A percentile compares a stretch with the other conserved stretches of the same genome.
Evolutionary conservation across 805 yeast species (phyloP).

Genomic region (Blastobotrys muscicola): DNA sequence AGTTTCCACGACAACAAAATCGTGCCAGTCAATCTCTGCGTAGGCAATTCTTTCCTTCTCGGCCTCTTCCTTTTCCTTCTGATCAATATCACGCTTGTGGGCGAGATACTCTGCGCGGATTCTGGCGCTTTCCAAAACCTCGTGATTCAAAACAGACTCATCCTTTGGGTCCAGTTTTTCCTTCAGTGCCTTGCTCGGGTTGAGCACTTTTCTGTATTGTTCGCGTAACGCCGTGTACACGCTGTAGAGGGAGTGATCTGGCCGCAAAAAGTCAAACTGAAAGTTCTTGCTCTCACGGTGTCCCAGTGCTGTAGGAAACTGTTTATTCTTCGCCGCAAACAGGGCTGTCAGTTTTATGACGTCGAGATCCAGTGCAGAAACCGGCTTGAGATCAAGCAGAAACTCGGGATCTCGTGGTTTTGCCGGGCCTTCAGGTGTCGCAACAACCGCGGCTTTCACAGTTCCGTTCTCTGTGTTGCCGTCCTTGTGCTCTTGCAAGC

Average conservation of each 20-base stretch:
- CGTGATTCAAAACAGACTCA: slow-evolving; percentile 26
- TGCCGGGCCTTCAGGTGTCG: slow-evolving; percentile 10
- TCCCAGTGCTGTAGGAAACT: slow-evolving; percentile 33
- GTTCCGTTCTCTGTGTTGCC: slow-evolving; percentile 14
- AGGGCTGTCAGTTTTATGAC: slow-evolving; percentile 65
- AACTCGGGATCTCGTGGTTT: slow-evolving; percentile 27
- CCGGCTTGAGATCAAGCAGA: slow-evolving; percentile 26
- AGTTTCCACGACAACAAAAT: slow-evolving; percentile 62
- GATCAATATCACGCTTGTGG: slow-evolving; percentile 28
- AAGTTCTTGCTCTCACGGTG: slow-evolving; percentile 26
- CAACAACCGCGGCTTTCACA: not conserved
- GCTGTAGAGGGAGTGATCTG: slow-evolving; percentile 49
- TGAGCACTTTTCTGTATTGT: slow-evolving; percentile 44
- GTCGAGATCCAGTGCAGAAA: slow-evolving; percentile 57
- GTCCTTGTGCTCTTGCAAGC: slow-evolving; percentile 29
- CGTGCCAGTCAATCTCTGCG: slow-evolving; percentile 83
- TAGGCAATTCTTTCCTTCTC: slow-evolving; percentile 41
- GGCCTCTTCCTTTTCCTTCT: slow-evolving; percentile 29
- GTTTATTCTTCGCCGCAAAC: slow-evolving; percentile 47
- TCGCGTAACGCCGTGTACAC: slow-evolving; percentile 40
- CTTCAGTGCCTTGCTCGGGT: slow-evolving; percentile 18
- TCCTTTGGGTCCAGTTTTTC: slow-evolving; percentile 17
- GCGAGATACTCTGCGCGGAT: slow-evolving; percentile 47
- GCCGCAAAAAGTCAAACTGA: slow-evolving; percentile 61
- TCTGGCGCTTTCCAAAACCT: slow-evolving; percentile 39